Evolutionary conservation across 2,329 filamentous ascomycete genomes (phyloP).

Genomic region (Colletotrichum zoysiae): DNA sequence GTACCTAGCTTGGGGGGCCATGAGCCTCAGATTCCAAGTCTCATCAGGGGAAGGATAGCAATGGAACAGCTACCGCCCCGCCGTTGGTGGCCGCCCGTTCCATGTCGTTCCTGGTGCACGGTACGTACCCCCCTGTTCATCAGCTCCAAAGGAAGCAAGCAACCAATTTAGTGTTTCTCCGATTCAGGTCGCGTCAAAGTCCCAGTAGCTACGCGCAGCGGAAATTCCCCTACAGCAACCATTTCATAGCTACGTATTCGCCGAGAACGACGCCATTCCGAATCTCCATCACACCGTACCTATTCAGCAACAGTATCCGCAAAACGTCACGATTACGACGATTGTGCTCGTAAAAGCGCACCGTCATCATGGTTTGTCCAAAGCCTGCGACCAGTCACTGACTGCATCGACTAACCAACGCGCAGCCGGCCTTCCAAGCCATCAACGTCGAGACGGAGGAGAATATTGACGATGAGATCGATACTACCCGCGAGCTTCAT

Average conservation of each 20-base stretch:
- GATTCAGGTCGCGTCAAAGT: constrained; percentile 12
- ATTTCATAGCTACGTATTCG: background rate
- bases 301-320: background rate
- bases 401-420: constrained; percentile 18
- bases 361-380: constrained; percentile 29
- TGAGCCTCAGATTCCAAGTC: background rate
- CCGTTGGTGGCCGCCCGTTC: background rate
- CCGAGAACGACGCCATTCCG: background rate
- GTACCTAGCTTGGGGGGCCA: background rate
- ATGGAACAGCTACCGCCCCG: background rate
- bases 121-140: constrained; percentile 1
- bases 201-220: constrained; percentile 5
- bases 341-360: constrained; percentile 4
- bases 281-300: background rate
- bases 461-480: constrained; percentile 88
- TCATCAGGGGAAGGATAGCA: background rate
- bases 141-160: background rate
- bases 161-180: constrained; percentile 13
- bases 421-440: constrained; percentile 79
- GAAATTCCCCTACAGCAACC: background rate
- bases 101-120: background rate
- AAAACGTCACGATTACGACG: background rate
- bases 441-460: constrained; percentile 96
- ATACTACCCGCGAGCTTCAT: constrained; percentile 95
- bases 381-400: background rate